Conservation (phyloP, 371 early-diverging fungal species). For the Batrachochytrium dendrobatidis region DNA sequence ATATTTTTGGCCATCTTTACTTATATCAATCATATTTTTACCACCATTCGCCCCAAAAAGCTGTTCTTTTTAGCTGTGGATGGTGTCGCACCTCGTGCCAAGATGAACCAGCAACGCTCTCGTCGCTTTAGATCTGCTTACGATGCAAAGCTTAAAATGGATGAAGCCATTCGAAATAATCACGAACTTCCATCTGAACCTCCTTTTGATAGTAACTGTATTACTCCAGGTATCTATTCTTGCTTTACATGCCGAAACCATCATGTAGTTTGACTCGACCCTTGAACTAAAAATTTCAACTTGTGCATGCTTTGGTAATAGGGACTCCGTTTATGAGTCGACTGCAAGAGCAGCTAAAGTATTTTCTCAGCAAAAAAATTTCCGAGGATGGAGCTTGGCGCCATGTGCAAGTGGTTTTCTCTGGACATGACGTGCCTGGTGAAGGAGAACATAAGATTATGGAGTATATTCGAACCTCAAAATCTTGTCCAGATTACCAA, state of each 20-base stretch:
- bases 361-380: constrained; percentile 49
- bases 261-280: neutral
- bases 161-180: constrained; percentile 54
- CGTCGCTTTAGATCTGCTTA: constrained; percentile 92
- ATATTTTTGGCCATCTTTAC: constrained; percentile 49
- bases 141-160: constrained; percentile 65
- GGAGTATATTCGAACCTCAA: constrained; percentile 89
- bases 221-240: constrained; percentile 93
- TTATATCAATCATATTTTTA: constrained; percentile 52
- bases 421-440: constrained; percentile 58
- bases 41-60: constrained; percentile 45
- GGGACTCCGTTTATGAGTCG: constrained; percentile 58
- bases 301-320: constrained; percentile 3
- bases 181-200: constrained; percentile 65
- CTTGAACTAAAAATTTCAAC: neutral
- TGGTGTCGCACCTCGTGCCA: constrained; percentile 98
- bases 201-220: constrained; percentile 96
- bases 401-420: constrained; percentile 42
- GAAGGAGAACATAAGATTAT: constrained; percentile 82
- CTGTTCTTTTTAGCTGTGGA: constrained; percentile 61
- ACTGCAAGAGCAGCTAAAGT: constrained; percentile 43
- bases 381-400: constrained; percentile 44
- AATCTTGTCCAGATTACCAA: constrained; percentile 69
- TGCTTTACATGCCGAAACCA: neutral
- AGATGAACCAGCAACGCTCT: constrained; percentile 99